Evolutionary conservation across 2,329 filamentous ascomycete species (phyloP), one percentile per base, ranked within the genome.

Genomic region (Trichoderma sp.): DNA sequence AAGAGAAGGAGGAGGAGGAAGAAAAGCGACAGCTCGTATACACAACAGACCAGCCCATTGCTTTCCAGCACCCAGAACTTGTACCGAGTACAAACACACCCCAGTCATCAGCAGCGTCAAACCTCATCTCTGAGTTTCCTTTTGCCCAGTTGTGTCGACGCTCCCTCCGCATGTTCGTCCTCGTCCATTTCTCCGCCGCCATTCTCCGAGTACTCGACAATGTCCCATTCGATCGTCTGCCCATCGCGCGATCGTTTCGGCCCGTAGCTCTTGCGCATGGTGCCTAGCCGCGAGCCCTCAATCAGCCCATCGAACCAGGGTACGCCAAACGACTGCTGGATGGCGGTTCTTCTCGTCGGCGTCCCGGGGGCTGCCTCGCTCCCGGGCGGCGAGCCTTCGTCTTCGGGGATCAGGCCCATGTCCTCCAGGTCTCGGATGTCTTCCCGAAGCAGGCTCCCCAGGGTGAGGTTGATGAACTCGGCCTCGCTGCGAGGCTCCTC

Each of bases 281-380:
- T 88, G 2, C 91, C 92, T 50, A 97, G 80, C 45, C 84, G 84
- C 71, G 92, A 94, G 64, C 92, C 90, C 73, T 92, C 86, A 3
- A 96, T 86, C 83, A 97, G 85, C 70, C 87, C 87, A 73, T 97
- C 92, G 72, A 97, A 94, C 92, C 93, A 97, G 0, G 93, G 91
- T 32, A 94, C 85, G 3, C 90, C 90, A 82, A 89, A 92, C 4
- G 88, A 88, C 54, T 92, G 73, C 73, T 82, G 77, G 57, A 78
- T 71, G 42, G 71, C 76, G 15, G 78, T 77, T 64, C 73, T 78
- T 39, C 77, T 75, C 45, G 69, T 66, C 29, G 70, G 42, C 17
- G 78, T 70, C 2, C 73, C 70, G 9, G 53, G 42, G 6, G 29
- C 56, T 1, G 48, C 35, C 22, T 60, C 57, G 5, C 71, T 70